phyloP scores from a whole-genome alignment of 139 green algal species.

The Tetraselmis chui region DNA sequence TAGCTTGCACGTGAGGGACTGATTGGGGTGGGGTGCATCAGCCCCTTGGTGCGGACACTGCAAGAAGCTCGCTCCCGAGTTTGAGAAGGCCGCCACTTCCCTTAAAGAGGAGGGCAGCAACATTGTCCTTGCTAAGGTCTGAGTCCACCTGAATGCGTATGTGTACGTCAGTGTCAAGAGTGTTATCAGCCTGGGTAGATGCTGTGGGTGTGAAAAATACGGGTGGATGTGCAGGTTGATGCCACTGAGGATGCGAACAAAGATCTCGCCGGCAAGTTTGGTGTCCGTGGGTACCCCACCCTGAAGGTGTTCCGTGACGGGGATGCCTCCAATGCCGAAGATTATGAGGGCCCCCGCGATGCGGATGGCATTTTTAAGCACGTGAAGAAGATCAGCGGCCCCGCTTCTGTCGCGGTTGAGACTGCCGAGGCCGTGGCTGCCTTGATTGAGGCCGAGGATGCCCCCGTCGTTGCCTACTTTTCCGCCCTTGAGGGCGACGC shows the following conservation, averaged over 20 bases:
- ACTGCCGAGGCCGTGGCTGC: constrained; percentile 3
- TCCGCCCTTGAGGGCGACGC: not conserved
- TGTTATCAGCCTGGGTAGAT: too few species aligned
- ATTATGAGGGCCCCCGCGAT: constrained; percentile 29
- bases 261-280: constrained; percentile 27
- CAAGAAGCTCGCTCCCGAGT: constrained; percentile 48
- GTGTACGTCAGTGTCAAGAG: too few species aligned
- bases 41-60: constrained; percentile 63
- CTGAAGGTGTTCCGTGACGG: constrained; percentile 28
- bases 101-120: constrained; percentile 20
- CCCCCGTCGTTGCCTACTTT: not conserved
- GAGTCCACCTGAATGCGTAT: too few species aligned
- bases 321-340: constrained; percentile 6
- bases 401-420: constrained; percentile 14
- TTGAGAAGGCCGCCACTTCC: constrained; percentile 36
- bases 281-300: constrained; percentile 27
- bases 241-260: constrained; percentile 29
- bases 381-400: constrained; percentile 19
- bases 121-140: constrained; percentile 17
- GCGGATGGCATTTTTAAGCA: constrained; percentile 24
- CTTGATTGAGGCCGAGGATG: constrained; percentile 4
- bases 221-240: constrained; percentile 25
- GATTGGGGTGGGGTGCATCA: too few species aligned
- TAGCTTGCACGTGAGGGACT: too few species aligned
- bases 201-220: too few species aligned